A percentile compares a stretch with the other conserved stretches of the same genome.
These are phyloP conservation scores for Trichoderma reesei DNA, from an alignment of 495 filamentous ascomycete species.

Conservation along the genomic window DNA sequence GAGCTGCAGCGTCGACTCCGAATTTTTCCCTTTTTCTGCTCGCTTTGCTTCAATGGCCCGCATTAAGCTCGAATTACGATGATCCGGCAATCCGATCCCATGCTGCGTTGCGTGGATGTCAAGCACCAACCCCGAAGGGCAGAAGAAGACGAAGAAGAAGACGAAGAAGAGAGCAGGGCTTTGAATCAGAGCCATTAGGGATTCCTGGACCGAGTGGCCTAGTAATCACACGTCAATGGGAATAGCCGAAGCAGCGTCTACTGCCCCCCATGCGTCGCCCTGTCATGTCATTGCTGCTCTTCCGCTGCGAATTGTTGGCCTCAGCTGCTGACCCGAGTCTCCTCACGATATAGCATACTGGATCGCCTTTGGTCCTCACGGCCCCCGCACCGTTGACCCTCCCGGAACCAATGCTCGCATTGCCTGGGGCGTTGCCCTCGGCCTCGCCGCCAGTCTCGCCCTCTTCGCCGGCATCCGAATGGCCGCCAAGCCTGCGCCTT, in stretches of 20 bases:
- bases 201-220: background rate
- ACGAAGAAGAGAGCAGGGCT: background rate
- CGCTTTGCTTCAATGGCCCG: background rate
- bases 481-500: conserved; percentile 58
- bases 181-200: background rate
- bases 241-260: background rate
- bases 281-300: background rate
- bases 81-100: background rate
- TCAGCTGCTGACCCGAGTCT: conserved; percentile 18
- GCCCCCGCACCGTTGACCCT: conserved; percentile 70
- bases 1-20: background rate
- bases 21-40: no score
- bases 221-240: background rate
- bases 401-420: conserved; percentile 75
- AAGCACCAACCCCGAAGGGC: background rate
- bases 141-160: no score
- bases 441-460: conserved; percentile 47
- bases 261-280: background rate
- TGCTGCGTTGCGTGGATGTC: background rate
- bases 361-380: conserved; percentile 95
- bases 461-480: conserved; percentile 56
- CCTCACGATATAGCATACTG: conserved; percentile 71
- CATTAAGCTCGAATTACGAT: background rate
- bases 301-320: background rate
- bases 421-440: conserved; percentile 55